Evolutionary conservation across 257 asterid genomes (phyloP), one percentile per base, ranked within the genome.

Genomic region (Striga asiatica): DNA sequence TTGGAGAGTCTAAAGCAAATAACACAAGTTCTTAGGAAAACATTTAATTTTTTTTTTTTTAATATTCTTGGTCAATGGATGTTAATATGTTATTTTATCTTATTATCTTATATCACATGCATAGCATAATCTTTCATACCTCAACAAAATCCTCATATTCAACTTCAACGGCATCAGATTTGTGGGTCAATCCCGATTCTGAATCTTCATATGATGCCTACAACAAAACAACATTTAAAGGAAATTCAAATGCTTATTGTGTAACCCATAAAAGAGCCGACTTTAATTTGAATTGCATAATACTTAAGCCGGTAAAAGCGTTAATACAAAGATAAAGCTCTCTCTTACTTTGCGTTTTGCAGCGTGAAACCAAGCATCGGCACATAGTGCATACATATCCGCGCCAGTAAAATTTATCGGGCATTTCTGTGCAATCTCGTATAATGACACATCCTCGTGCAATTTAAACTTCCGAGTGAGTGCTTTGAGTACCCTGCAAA

Each of bases 281-380:
- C n/a, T n/a, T n/a, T n/a, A n/a, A n/a, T n/a, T n/a, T n/a, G n/a
- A n/a, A 8, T 20, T 21, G 1, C 4, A 1, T 19, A 10, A 39
- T 4, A 21, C 19, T 19, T 3, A 11, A n/a, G 10, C 4, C 3
- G 2, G 12, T 5, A 18, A 16, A 43, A 8, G 24, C 31, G 8
- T 1, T 52, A 4, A 12, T 29, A 42, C 27, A 4, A 47, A 9
- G 7, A 43, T 31, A 17, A n/a, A 29, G 28, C 12, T 17, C 18
- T 21, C 8, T 25, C 52, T 58, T 58, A 84, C 98, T 81, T 74
- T 79, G 19, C 86, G 81, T 68, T 81, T 88, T 42, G 98, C 98
- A 50, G 97, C 98, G 52, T 74, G 89, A 69, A 92, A 92, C 98
- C 98, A 92, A 67, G 97, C 95, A 77, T 92, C 98, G 4, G 98